Base-by-base conservation (phyloP, 2,329 filamentous ascomycete genomes). In the Talaromyces verruculosus region DNA sequence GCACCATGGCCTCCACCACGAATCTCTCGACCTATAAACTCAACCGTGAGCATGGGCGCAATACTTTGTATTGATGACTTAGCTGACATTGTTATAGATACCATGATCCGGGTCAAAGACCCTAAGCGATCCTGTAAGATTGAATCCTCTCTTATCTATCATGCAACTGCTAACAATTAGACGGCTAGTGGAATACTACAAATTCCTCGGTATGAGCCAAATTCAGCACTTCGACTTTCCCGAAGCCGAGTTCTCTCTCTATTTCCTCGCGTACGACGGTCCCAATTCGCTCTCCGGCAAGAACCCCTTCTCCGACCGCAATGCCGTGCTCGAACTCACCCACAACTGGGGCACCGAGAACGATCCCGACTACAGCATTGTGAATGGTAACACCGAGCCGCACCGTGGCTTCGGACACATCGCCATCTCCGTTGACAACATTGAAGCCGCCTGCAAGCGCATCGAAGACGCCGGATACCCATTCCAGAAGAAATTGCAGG, bases 401-500 rank as follows among this genome's bases (percentile, higher is more conserved):
- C 82, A 91, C 77, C 90, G 88, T 63, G 91, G 91, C 1, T 93
- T 95, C 75, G 93, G 93, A 3, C 94, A 98, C 78, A 87, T 93
- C 25, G 94, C 91, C 73, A 89, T 98, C 76, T 87, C 86, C 61
- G 90, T 93, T 60, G 90, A 93, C 80, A 88, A 92, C 77, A 89
- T 97, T 69, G 91, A 96, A 81, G 92, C 90, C 2, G 93, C 94
- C 1, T 98, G 95, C 83, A 83, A 93, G 82, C 87, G 93, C 65
- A 85, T 99, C 67, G 92, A 96, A 78, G 91, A 94, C 75, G 93
- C 91, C 6, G 93, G 93, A 0, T 97, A 97, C 81, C 86, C 86
- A 69, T 99, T 98, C 81, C 92, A 98, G 84, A 98, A 98, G 87
- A 96, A 92, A 81, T 83, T 98, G 65, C 88, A 88, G 0, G 94